Percentiles rank a stretch among this genome's conserved stretches.
These are phyloP conservation scores for Digitaria exilis DNA, from an alignment of 202 grass and related monocot species.

Conservation along the genomic window DNA sequence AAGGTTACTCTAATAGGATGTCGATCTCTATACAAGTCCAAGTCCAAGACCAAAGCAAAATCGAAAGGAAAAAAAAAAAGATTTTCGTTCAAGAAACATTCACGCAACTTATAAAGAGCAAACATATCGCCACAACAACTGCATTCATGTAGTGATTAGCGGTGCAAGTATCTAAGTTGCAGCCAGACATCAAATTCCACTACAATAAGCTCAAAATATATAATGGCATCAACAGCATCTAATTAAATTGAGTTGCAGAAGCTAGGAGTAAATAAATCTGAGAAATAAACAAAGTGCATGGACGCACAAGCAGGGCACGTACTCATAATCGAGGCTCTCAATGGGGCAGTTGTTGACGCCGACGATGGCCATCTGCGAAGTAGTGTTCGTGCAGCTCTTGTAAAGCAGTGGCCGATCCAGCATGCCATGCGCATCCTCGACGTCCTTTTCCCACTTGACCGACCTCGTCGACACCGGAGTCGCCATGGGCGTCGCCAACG, in stretches of 20 bases:
- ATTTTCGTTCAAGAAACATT: neutral
- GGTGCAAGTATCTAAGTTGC: too few relatives aligned
- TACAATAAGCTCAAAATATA: too few relatives aligned
- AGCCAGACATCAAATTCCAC: too few relatives aligned
- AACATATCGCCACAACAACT: neutral
- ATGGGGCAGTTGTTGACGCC: slow-evolving; percentile 60
- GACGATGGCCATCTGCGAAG: slow-evolving; percentile 67
- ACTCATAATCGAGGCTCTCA: slow-evolving; percentile 75
- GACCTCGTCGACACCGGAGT: slow-evolving; percentile 37
- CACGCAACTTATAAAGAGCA: neutral
- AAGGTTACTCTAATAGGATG: neutral
- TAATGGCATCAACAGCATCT: neutral
- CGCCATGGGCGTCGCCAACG: slow-evolving; percentile 17
- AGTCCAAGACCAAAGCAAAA: neutral
- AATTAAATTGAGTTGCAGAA: neutral
- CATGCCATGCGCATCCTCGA: slow-evolving; percentile 29
- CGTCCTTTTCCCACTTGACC: slow-evolving; percentile 35
- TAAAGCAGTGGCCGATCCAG: slow-evolving; percentile 53
- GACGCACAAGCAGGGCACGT: too few relatives aligned
- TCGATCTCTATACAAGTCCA: neutral
- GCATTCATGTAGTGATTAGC: too few relatives aligned
- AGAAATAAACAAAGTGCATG: neutral
- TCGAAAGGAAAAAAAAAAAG: neutral
- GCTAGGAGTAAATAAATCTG: neutral
- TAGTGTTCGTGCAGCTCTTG: slow-evolving; percentile 49